Base-by-base conservation (phyloP, 2,329 filamentous ascomycete species). In the Botrytis elliptica region DNA sequence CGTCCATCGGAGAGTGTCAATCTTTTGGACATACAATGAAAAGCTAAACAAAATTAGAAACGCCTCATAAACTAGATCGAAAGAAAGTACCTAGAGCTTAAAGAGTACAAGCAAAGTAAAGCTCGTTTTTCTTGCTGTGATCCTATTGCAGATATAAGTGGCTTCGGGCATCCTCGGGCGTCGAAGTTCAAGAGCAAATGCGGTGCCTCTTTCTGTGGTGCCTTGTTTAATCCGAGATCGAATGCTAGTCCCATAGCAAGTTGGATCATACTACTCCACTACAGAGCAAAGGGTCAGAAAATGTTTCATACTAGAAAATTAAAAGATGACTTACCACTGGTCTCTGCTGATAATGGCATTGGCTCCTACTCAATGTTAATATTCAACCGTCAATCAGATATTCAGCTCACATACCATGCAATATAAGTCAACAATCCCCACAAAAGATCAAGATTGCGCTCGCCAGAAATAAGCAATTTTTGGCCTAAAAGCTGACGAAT, bases 1-100 rank as follows among this genome's bases (percentile, higher is more conserved):
- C 0, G 85, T 89, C 89, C 89, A 92, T 3, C 82, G 83, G 67
- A 91, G 81, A 2, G 84, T 77, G 70, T 90, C 87, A 68, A 85
- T 83, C 64, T 85, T 84, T 38, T 84, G 84, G 22, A 87, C 81
- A 70, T 82, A 85, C 4, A 78, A 81, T 66, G 82, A 79, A 73
- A 80, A 79, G 74, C 82, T 84, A 71, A 8, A 74, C 69, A 77
- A 6, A 79, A 65, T 72, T 79, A 52, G 25, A 29, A 38, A 68
- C 40, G 69, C 49, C 40, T 52, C 59, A 40, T 3, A 62, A 38
- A 29, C 1, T 4, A n/a, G 1, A 25, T 49, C 44, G 29, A 78
- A 80, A 72, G 29, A 4, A 76, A 79, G 74, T 78, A 85, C 83
- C 77, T 78, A 70, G 82, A 83, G 75, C 78, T 83, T 29, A 86